Evolutionary conservation across 495 filamentous ascomycete genomes (phyloP), one percentile per base, ranked within the genome.

Genomic region (Penicillium herquei): DNA sequence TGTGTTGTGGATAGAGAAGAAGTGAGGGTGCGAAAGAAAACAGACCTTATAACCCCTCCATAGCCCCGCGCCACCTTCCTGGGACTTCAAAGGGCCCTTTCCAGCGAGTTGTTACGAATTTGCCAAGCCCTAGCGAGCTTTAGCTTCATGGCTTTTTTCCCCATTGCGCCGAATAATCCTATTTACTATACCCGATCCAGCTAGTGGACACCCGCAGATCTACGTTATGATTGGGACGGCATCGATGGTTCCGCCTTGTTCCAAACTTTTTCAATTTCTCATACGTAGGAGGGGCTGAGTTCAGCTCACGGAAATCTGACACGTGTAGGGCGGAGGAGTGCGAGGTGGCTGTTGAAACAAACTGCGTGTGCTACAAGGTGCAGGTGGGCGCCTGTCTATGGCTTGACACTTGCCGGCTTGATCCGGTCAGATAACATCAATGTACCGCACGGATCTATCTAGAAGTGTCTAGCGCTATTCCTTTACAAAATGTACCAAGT

Each of bases 1-100:
- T 18, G 31, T 49, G 47, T 39, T 49, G 47, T 39, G 34, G 34
- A 49, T 49, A 30, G 35, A 49, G 31, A 54, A 12, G 13, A 32
- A 43, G 30, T 34, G 47, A 35, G 39, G 39, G 44, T 21, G 39
- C 34, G 39, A 30, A 43, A 43, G 40, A 39, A 17, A 21, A 43
- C 16, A 45, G 39, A 35, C 39, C 44, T 48, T 55, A 42, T 48
- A 56, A 41, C 45, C 37, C 54, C 47, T 44, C 45, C 46, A 21
- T 13, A 39, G 26, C 41, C 52, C 34, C 32, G 40, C 40, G 30
- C 40, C 40, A 52, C 50, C 34, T 21, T 34, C 39, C 42, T 47
- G 31, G 47, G 39, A 37, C 33, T 32, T 39, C 26, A 16, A 16
- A 34, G 12, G 12, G 21, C 31, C 12, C 46, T 17, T 40, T 33